Percentiles rank a stretch among this genome's conserved stretches.
Evolutionary conservation across 768 basidiomycete species (phyloP).

Genomic region (Lentinus brumalis): DNA sequence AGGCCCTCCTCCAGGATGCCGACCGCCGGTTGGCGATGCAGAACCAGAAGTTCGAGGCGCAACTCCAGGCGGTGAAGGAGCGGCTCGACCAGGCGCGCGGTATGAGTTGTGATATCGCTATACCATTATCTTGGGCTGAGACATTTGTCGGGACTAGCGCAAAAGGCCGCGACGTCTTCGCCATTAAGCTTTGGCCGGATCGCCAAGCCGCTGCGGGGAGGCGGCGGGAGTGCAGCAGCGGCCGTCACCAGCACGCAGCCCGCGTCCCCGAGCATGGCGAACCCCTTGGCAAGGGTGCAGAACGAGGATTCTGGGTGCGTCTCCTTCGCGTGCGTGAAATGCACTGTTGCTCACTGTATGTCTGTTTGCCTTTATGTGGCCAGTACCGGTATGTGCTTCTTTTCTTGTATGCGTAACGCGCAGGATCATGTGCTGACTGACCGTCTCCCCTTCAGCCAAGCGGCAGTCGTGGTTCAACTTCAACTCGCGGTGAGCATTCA

Average conservation of each 20-base stretch:
- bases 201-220: constrained; percentile 94
- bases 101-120: constrained; percentile 37
- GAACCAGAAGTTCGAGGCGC: constrained; percentile 94
- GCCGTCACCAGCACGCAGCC: constrained; percentile 43
- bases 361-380: constrained; percentile 12
- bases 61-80: constrained; percentile 89
- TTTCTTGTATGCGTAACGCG: background rate
- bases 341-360: background rate
- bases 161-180: constrained; percentile 72
- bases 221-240: constrained; percentile 62
- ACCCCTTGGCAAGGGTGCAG: constrained; percentile 73
- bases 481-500: constrained; percentile 57
- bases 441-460: constrained; percentile 56
- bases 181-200: constrained; percentile 89
- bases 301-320: constrained; percentile 68
- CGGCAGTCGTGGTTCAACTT: constrained; percentile 90
- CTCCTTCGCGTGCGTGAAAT: background rate
- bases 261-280: constrained; percentile 52
- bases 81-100: constrained; percentile 91
- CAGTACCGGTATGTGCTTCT: constrained; percentile 19
- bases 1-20: constrained; percentile 89
- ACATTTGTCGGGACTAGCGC: constrained; percentile 49
- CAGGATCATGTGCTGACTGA: constrained; percentile 15
- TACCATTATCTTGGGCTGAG: constrained; percentile 14
- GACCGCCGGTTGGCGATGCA: constrained; percentile 90